Conservation (phyloP, 352 stramenopile genomes). For the Phytophthora podocarpi region DNA sequence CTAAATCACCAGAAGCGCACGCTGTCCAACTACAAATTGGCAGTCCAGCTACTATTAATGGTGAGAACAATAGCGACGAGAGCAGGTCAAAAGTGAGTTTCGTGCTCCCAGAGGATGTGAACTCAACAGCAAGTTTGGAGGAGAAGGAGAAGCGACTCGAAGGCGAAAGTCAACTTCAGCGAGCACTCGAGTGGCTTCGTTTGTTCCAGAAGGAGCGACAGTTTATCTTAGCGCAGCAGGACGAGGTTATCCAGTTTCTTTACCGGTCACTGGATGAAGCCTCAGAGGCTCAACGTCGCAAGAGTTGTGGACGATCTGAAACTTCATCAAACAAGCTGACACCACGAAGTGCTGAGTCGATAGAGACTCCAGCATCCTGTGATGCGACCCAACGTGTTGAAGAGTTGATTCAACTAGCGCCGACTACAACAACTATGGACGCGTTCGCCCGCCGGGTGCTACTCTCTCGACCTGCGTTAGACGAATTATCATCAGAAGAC, state of each 20-base stretch:
- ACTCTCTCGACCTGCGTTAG: conserved; percentile 36
- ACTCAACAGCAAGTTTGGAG: background rate
- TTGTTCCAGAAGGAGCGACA: conserved; percentile 62
- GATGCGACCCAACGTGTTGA: conserved; percentile 25
- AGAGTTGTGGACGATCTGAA: background rate
- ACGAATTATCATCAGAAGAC: conserved; percentile 58
- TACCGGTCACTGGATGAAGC: conserved; percentile 46
- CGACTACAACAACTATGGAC: conserved; percentile 45
- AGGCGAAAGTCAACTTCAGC: conserved; percentile 37
- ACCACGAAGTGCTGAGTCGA: background rate
- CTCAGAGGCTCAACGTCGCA: conserved; percentile 6
- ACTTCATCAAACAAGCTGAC: background rate
- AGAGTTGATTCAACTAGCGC: conserved; percentile 21
- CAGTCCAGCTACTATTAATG: background rate
- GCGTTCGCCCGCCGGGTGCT: conserved; percentile 37
- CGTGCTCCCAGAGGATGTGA: background rate
- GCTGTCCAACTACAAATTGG: conserved; percentile 14
- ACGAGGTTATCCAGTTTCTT: conserved; percentile 73
- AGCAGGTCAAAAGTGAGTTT: background rate
- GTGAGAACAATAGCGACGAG: conserved; percentile 23
- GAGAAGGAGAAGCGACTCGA: conserved; percentile 17
- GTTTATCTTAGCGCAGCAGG: conserved; percentile 61
- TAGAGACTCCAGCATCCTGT: background rate
- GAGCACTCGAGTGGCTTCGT: conserved; percentile 53
- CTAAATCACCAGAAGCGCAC: background rate